Evolutionary conservation across 75 land plant genomes (phyloP).

Genomic region (Larix kaempferi): DNA sequence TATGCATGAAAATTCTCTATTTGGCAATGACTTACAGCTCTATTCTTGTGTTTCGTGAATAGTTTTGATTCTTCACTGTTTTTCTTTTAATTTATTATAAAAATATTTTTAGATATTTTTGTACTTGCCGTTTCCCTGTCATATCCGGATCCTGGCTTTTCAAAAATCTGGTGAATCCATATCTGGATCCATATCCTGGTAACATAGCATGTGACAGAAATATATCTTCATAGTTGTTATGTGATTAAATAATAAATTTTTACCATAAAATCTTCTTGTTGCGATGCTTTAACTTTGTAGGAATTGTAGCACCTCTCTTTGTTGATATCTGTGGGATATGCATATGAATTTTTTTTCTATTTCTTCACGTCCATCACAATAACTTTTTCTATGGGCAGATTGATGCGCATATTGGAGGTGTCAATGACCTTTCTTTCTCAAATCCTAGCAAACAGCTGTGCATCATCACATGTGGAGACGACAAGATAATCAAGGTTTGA

Average conservation of each 20-base stretch:
- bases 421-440: constrained; percentile 93
- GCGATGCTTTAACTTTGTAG: not conserved
- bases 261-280: not conserved
- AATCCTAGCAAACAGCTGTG: constrained; percentile 82
- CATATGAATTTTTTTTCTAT: too few species aligned
- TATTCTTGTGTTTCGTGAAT: too few species aligned
- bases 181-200: too few species aligned
- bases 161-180: too few species aligned
- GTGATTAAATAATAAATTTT: not conserved
- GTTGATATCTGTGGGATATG: not conserved
- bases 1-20: too few species aligned
- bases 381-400: constrained; percentile 36
- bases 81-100: too few species aligned
- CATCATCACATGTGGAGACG: constrained; percentile 95
- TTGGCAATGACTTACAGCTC: too few species aligned
- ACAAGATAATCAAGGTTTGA: constrained; percentile 86
- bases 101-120: too few species aligned
- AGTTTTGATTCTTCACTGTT: too few species aligned
- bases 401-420: constrained; percentile 94
- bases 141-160: too few species aligned
- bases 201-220: too few species aligned
- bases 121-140: too few species aligned
- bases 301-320: not conserved
- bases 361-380: not conserved
- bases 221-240: not conserved